Percentiles rank a stretch among this genome's conserved stretches.
Evolutionary conservation across 176 grass and related monocot species (phyloP).

Genomic region (Raddia distichophylla): DNA sequence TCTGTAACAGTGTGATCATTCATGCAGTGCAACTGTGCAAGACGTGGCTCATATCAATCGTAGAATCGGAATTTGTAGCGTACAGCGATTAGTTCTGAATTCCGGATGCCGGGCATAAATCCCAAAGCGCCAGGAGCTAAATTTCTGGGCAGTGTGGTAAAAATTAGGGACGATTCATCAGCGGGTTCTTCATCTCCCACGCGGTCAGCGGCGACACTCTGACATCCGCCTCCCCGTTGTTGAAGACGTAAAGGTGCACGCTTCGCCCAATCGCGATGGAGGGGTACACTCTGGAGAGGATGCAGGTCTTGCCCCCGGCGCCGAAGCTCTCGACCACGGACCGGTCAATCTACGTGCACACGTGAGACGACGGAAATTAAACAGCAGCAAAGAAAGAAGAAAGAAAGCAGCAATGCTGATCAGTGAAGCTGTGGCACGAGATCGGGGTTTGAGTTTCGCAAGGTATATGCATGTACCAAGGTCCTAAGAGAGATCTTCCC

Average conservation of each 20-base stretch:
- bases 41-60: no score
- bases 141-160: no score
- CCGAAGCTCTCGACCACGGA: conserved; percentile 81
- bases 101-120: no score
- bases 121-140: no score
- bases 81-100: no score
- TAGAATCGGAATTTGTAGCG: no score
- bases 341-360: conserved; percentile 51
- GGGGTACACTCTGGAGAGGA: conserved; percentile 65
- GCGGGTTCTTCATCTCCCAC: conserved; percentile 64
- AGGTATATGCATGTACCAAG: conserved; percentile 41
- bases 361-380: no score
- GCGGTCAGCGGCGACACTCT: conserved; percentile 41
- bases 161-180: conserved; percentile 47
- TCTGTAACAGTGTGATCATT: no score
- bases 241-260: conserved; percentile 63
- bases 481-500: conserved; percentile 59
- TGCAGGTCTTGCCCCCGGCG: conserved; percentile 53
- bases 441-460: no score
- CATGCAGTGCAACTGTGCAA: no score
- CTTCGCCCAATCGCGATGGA: conserved; percentile 41
- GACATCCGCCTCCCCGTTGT: conserved; percentile 56
- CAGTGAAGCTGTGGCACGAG: not conserved
- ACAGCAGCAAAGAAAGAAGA: not conserved
- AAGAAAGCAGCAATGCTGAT: not conserved